A percentile compares a stretch with the other conserved stretches of the same genome.
Conservation (phyloP, 352 stramenopile species). For the Thraustochytrium striatum region DNA sequence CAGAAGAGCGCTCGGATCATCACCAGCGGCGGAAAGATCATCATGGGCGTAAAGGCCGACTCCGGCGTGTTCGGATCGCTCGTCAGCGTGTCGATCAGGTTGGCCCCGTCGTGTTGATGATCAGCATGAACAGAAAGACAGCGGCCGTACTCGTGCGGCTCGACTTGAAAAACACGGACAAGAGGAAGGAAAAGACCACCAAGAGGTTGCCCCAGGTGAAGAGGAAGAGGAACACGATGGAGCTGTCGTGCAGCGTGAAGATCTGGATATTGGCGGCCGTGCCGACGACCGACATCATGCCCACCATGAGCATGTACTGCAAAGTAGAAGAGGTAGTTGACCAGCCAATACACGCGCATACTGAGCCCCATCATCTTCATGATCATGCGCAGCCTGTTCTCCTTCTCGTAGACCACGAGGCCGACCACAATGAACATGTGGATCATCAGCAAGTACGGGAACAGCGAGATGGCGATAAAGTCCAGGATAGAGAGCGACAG, state of each 20-base stretch:
- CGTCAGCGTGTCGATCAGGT: conserved; percentile 27
- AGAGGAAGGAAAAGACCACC: conserved; percentile 28
- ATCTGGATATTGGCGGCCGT: conserved; percentile 24
- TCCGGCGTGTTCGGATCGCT: conserved; percentile 15
- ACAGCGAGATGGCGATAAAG: conserved; percentile 45
- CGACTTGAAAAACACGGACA: conserved; percentile 42
- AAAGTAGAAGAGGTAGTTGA: conserved; percentile 48
- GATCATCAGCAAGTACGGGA: conserved; percentile 21
- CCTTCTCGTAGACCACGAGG: conserved; percentile 72
- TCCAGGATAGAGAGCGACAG: conserved; percentile 37
- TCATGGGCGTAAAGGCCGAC: conserved; percentile 14
- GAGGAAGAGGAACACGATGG: conserved; percentile 22
- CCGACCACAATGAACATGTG: conserved; percentile 48
- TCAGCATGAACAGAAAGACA: conserved; percentile 43
- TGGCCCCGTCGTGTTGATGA: conserved; percentile 36
- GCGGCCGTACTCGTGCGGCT: conserved; percentile 24
- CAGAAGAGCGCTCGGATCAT: conserved; percentile 36
- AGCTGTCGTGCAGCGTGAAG: conserved; percentile 26
- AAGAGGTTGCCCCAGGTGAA: conserved; percentile 43
- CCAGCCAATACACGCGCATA: conserved; percentile 63
- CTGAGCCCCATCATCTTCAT: conserved; percentile 77
- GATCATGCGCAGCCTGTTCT: conserved; percentile 67
- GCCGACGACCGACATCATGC: conserved; percentile 35
- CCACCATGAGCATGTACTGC: conserved; percentile 15
- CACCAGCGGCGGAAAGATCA: conserved; percentile 34